A percentile compares a stretch with the other conserved stretches of the same genome.
phyloP scores from a whole-genome alignment of 257 asterid species.

The Voacanga thouarsii region DNA sequence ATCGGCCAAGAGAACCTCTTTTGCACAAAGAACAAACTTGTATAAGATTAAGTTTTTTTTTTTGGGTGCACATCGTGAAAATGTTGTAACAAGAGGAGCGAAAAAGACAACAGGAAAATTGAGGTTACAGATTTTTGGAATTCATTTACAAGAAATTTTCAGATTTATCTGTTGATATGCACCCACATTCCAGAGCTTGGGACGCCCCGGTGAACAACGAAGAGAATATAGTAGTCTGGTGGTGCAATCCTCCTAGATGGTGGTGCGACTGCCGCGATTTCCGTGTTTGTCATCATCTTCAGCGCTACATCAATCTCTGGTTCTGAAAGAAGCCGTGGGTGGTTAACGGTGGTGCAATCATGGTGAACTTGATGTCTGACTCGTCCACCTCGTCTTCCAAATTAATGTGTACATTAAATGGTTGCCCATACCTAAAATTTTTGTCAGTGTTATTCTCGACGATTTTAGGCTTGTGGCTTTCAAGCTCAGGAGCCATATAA shows the following conservation, averaged over 20 bases:
- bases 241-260: conserved; percentile 71
- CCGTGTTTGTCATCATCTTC: conserved; percentile 7
- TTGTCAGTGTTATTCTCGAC: conserved; percentile 24
- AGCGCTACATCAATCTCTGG: conserved; percentile 74
- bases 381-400: conserved; percentile 5
- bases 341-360: conserved; percentile 90
- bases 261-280: conserved; percentile 57
- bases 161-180: conserved; percentile 28
- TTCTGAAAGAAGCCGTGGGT: conserved; percentile 84
- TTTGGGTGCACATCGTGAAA: neutral
- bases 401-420: conserved; percentile 28
- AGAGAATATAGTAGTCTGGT: conserved; percentile 70
- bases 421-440: conserved; percentile 40
- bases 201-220: conserved; percentile 66
- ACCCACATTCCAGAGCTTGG: conserved; percentile 90
- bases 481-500: conserved; percentile 49
- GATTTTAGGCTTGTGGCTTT: conserved; percentile 36
- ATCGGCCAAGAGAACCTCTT: no score
- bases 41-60: no score
- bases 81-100: neutral
- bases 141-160: neutral
- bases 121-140: neutral
- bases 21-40: no score
- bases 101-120: neutral
- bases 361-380: conserved; percentile 44